Percentiles rank a stretch among this genome's conserved stretches.
phyloP scores from a whole-genome alignment of 352 stramenopile species.

The Pythium myriotylum region DNA sequence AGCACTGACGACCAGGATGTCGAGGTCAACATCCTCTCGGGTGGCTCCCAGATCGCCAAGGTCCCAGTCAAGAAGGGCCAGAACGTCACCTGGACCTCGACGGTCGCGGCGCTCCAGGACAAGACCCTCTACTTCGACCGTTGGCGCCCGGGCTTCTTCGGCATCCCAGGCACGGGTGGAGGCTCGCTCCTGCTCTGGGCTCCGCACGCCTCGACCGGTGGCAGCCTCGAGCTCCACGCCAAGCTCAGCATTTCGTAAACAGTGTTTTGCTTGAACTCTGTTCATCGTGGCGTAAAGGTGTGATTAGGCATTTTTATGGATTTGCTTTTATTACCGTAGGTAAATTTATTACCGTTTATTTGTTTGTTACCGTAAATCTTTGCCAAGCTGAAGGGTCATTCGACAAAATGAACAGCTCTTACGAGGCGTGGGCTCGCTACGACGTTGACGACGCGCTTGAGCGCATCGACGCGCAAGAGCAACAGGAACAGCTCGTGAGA shows the following conservation, averaged over 20 bases:
- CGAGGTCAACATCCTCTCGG: slow-evolving; percentile 57
- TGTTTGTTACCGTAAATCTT: not conserved
- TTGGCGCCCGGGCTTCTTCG: slow-evolving; percentile 64
- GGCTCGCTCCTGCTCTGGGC: slow-evolving; percentile 69
- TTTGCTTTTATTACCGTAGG: too few relatives aligned
- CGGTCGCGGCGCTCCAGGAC: slow-evolving; percentile 36
- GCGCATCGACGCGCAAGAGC: slow-evolving; percentile 47
- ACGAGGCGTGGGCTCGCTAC: slow-evolving; percentile 62
- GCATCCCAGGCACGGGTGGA: slow-evolving; percentile 55
- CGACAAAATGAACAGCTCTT: slow-evolving; percentile 37
- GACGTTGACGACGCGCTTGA: slow-evolving; percentile 70
- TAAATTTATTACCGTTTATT: slow-evolving; percentile 9
- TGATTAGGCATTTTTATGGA: too few relatives aligned
- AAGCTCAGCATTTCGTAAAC: slow-evolving; percentile 39
- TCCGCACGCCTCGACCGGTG: slow-evolving; percentile 39
- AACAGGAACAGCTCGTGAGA: slow-evolving; percentile 27
- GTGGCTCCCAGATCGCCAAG: slow-evolving; percentile 43
- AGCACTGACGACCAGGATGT: slow-evolving; percentile 56
- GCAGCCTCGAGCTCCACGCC: slow-evolving; percentile 49
- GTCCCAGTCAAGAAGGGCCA: slow-evolving; percentile 41
- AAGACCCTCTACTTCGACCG: slow-evolving; percentile 82
- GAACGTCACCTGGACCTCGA: slow-evolving; percentile 44
- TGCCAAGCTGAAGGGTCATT: not conserved
- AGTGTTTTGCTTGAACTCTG: not conserved
- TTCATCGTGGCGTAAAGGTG: too few relatives aligned